Percentiles rank a stretch among this genome's conserved stretches.
Evolutionary conservation across 1,284 basidiomycete genomes (phyloP).

Genomic region (Mycena citricolor): DNA sequence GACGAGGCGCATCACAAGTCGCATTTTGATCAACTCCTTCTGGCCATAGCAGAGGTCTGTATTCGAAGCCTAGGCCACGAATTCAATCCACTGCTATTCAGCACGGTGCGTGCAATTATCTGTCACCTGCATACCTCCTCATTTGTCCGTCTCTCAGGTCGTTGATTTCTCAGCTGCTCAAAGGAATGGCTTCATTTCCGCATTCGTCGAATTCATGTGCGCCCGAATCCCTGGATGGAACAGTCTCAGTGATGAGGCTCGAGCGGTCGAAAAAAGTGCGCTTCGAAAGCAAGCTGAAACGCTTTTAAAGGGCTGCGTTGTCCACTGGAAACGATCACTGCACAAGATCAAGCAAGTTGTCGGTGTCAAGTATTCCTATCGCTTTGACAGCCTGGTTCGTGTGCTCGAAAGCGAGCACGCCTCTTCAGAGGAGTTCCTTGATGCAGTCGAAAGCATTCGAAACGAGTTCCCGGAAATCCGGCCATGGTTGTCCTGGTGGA

Average conservation of each 20-base stretch:
- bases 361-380: background rate
- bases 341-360: slow-evolving; percentile 7
- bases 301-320: background rate
- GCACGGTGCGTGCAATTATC: background rate
- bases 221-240: slow-evolving; percentile 4
- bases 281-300: background rate
- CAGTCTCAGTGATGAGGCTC: slow-evolving; percentile 3
- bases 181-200: slow-evolving; percentile 3
- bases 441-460: background rate
- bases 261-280: background rate
- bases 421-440: background rate
- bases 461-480: slow-evolving; percentile 5
- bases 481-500: slow-evolving; percentile 10
- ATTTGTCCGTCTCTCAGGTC: background rate
- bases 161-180: slow-evolving; percentile 5
- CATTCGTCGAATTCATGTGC: slow-evolving; percentile 9
- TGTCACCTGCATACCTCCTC: too few relatives aligned
- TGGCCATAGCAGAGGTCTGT: background rate
- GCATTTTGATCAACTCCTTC: background rate
- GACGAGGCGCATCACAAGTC: background rate
- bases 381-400: background rate
- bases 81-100: slow-evolving; percentile 9
- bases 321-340: slow-evolving; percentile 3
- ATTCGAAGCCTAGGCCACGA: background rate
- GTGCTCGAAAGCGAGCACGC: background rate